These are phyloP conservation scores for Sindora glabra DNA, from an alignment of 306 rosid species.

Conservation along the genomic window DNA sequence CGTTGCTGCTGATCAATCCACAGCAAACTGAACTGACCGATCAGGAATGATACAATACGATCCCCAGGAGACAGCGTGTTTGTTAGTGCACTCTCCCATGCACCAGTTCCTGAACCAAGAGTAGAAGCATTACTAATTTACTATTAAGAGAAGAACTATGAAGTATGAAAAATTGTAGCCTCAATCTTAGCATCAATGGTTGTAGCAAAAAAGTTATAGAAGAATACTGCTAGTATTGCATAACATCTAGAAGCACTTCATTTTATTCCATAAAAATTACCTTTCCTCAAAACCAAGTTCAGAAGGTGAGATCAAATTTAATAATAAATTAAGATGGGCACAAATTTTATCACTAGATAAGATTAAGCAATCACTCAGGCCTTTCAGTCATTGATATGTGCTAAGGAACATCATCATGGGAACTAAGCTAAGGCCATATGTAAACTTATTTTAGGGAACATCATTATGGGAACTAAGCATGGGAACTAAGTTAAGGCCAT, in stretches of 20 bases:
- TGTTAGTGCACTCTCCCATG: conserved; percentile 99
- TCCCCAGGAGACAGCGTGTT: conserved; percentile 97
- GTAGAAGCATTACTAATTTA: conserved; percentile 8
- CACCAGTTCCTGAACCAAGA: conserved; percentile 81
- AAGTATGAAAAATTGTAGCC: neutral
- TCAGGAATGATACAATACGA: conserved; percentile 75
- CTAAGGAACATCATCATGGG: too few relatives aligned
- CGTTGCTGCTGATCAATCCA: conserved; percentile 99
- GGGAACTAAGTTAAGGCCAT: too few relatives aligned
- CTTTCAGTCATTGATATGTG: neutral
- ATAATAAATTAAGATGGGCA: too few relatives aligned
- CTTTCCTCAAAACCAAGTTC: too few relatives aligned
- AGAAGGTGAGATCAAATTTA: too few relatives aligned
- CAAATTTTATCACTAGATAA: too few relatives aligned
- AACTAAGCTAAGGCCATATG: neutral
- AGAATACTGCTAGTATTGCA: too few relatives aligned
- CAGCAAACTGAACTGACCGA: conserved; percentile 97
- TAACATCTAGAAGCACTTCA: too few relatives aligned
- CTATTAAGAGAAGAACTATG: neutral
- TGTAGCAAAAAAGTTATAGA: neutral
- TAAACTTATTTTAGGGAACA: too few relatives aligned
- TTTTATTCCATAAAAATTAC: too few relatives aligned
- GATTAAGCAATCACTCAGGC: too few relatives aligned
- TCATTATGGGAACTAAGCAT: too few relatives aligned
- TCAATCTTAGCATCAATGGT: neutral